A percentile compares a stretch with the other conserved stretches of the same genome.
Conservation (phyloP, 176 grass and related monocot species). For the Bromus sterilis region DNA sequence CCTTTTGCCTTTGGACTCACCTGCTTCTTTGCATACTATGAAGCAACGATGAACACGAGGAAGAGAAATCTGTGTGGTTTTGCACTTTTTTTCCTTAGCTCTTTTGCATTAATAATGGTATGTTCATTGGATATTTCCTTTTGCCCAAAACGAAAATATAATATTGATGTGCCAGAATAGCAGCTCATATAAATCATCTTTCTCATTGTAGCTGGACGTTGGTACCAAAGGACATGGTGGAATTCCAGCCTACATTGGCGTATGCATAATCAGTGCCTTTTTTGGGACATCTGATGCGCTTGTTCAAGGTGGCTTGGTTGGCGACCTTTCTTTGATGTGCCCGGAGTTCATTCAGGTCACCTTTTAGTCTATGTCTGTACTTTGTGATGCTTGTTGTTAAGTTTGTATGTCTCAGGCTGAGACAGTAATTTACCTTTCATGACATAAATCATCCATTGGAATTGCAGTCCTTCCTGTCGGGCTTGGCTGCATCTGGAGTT, state of each 20-base stretch:
- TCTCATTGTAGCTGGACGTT: slow-evolving; percentile 70
- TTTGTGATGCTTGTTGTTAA: slow-evolving; percentile 14
- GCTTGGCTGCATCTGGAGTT: slow-evolving; percentile 55
- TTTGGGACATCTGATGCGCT: slow-evolving; percentile 90
- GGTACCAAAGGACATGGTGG: slow-evolving; percentile 79
- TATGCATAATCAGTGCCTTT: slow-evolving; percentile 67
- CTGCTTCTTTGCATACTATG: slow-evolving; percentile 46
- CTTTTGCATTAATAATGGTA: slow-evolving; percentile 59
- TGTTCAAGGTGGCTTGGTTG: slow-evolving; percentile 86
- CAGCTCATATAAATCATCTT: neutral
- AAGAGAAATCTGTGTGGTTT: slow-evolving; percentile 54
- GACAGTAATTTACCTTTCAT: neutral
- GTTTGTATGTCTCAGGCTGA: neutral
- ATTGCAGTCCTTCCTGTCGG: slow-evolving; percentile 57
- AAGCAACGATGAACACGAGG: slow-evolving; percentile 78
- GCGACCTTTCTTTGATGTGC: slow-evolving; percentile 92
- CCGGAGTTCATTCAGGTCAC: slow-evolving; percentile 86
- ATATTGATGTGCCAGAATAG: neutral
- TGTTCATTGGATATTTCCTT: slow-evolving; percentile 17
- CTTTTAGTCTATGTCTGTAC: neutral
- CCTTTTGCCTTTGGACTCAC: slow-evolving; percentile 71
- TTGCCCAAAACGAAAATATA: neutral
- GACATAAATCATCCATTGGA: neutral
- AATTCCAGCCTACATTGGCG: slow-evolving; percentile 65
- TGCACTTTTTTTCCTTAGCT: slow-evolving; percentile 60